Evolutionary conservation across 805 yeast genomes (phyloP), one percentile per base, ranked within the genome.

Genomic region (Cyberlindnera amylophila): DNA sequence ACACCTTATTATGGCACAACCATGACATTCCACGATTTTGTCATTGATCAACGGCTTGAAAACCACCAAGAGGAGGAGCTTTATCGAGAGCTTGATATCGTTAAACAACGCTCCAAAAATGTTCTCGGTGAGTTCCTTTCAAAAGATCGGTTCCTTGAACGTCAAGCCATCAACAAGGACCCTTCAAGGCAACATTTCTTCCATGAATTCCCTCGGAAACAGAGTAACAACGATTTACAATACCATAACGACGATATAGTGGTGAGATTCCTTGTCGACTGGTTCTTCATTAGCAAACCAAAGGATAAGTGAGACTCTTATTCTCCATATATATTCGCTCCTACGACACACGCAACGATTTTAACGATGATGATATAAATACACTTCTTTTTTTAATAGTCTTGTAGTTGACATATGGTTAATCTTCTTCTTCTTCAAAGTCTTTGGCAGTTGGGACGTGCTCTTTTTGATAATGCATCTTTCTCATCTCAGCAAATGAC

Each of bases 401-500:
- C n/a, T n/a, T n/a, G n/a, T n/a, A n/a, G n/a, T n/a, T n/a, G n/a
- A n/a, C n/a, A n/a, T n/a, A n/a, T n/a, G n/a, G n/a, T n/a, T n/a
- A n/a, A n/a, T n/a, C n/a, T 21, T 21, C 24, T 21, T 9, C 9
- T 21, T 21, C 8, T 9, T 21, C 24, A 21, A 21, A 21, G 9
- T 9, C n/a, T n/a, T n/a, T n/a, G n/a, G n/a, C 24, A 21, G 8
- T 21, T 6, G 24, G 24, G 9, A 21, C 24, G 9, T 21, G 9
- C 24, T 21, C 24, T 9, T 6, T 21, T 21, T 82, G 86, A 61
- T 88, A 88, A 63, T 88, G 96, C 44, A 74, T 67, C 57, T 86
- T 87, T 58, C 96, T 77, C 75, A 79, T 70, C 52, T 82, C 84
- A 62, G 85, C 95, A 55, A 89, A 89, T 11, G 57, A 45, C 41